phyloP scores from a whole-genome alignment of 2,329 filamentous ascomycete species.

The Rutstroemia sp. region DNA sequence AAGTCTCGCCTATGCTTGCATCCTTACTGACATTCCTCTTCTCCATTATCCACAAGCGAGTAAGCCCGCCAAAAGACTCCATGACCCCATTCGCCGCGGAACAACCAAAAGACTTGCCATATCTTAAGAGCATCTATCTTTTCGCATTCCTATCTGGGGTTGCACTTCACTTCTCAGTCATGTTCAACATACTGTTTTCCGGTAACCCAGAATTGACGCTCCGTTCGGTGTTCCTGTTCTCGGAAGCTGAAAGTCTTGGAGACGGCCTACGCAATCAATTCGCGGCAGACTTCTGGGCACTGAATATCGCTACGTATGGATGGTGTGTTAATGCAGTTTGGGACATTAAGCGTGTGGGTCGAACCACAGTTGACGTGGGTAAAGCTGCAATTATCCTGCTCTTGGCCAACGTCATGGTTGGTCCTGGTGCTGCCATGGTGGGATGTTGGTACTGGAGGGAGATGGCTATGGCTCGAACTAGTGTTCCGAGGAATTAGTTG shows the following conservation, averaged over 20 bases:
- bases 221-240: background rate
- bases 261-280: background rate
- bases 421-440: slow-evolving; percentile 1
- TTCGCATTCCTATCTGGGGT: background rate
- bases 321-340: background rate
- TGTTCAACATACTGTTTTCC: background rate
- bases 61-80: background rate
- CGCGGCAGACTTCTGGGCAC: background rate
- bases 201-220: background rate
- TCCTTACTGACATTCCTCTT: background rate
- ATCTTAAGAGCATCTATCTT: background rate
- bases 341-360: background rate
- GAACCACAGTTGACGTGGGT: background rate
- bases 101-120: background rate
- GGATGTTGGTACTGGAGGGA: slow-evolving; percentile 5
- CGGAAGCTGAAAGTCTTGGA: background rate
- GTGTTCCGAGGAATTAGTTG: background rate
- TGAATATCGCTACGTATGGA: background rate
- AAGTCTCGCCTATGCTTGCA: background rate
- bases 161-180: background rate
- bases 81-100: background rate
- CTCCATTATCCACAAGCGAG: background rate
- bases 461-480: slow-evolving; percentile 1
- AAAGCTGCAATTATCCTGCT: background rate
- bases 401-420: background rate